Evolutionary conservation across 805 yeast species (phyloP).

Genomic region (Crinitomyces ghanaensis): DNA sequence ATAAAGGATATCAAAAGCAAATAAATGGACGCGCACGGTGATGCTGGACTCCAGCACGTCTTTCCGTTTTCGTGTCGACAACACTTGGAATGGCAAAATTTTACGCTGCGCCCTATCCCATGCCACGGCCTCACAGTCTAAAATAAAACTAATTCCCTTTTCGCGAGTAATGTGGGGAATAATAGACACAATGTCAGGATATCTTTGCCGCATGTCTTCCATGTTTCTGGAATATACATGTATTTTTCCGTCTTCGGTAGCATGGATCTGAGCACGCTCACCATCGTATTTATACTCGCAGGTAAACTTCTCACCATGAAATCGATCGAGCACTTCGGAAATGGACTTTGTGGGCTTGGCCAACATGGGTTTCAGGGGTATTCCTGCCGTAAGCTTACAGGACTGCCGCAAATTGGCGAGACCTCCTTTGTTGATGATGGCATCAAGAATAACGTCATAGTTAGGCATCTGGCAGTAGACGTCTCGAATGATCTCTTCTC

Average conservation of each 20-base stretch:
- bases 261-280: constrained; percentile 91
- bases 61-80: constrained; percentile 88
- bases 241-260: constrained; percentile 49
- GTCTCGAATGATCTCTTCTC: constrained; percentile 71
- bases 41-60: constrained; percentile 82
- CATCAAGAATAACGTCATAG: constrained; percentile 64
- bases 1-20: constrained; percentile 79
- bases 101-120: constrained; percentile 74
- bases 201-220: constrained; percentile 92
- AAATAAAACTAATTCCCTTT: constrained; percentile 43
- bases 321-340: constrained; percentile 82
- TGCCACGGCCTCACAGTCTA: constrained; percentile 97
- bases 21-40: constrained; percentile 82
- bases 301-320: constrained; percentile 74
- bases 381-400: constrained; percentile 76
- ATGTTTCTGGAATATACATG: constrained; percentile 85
- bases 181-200: constrained; percentile 76
- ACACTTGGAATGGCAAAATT: constrained; percentile 85
- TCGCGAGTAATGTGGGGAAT: constrained; percentile 45
- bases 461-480: constrained; percentile 88
- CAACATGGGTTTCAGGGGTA: constrained; percentile 94
- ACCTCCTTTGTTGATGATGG: constrained; percentile 59
- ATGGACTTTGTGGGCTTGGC: constrained; percentile 95
- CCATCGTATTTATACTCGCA: constrained; percentile 98
- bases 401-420: constrained; percentile 44